Evolutionary conservation across 345 rosid species (phyloP), one percentile per base, ranked within the genome.

Genomic region (Aquilaria malaccensis): DNA sequence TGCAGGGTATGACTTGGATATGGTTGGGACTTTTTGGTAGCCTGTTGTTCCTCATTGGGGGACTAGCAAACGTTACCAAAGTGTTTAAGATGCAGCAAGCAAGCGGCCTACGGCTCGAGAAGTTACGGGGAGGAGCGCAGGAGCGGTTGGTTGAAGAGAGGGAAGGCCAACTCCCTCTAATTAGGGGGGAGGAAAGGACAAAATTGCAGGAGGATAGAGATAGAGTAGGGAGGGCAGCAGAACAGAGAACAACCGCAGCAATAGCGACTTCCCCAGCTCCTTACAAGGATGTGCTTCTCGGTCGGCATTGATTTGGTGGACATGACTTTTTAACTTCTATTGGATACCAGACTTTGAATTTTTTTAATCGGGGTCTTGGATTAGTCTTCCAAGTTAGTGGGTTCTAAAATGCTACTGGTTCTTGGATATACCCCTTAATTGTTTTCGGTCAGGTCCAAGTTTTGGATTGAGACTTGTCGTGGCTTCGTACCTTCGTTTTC

Each of bases 81-180:
- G 90, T 93, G 61, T 87, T 89, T 78, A 81, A 84, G 75, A 81
- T 87, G 71, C 85, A 82, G 56, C 91, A 84, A 52, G 60, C 70
- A 6, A 65, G 55, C 13, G 83, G 78, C 9, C 67, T 82, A 13
- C 70, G 85, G 68, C 82, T 89, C 0, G 96, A 89, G 83, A 93
- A 87, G 65, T 69, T 87, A 30, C 63, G 91, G 0, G 94, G 97
- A 57, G 89, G 91, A 65, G 98, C 91, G 2, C 88, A 80, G 9
- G 88, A 81, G 61, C 59, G 67, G 29, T 72, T 87, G 67, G 49
- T 74, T 11, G 69, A 47, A 53, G 81, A 49, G 11, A 80, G 84
- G 64, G 97, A 93, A 48, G 88, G 91, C 2, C 81, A 72, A 1
- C 62, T 68, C 13, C 89, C 89, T 9, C 83, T 87, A 41, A 79